Percentiles rank a stretch among this genome's conserved stretches.
These are phyloP conservation scores for Ustilago bromivora DNA, from an alignment of 1,284 basidiomycete genomes.

Conservation along the genomic window DNA sequence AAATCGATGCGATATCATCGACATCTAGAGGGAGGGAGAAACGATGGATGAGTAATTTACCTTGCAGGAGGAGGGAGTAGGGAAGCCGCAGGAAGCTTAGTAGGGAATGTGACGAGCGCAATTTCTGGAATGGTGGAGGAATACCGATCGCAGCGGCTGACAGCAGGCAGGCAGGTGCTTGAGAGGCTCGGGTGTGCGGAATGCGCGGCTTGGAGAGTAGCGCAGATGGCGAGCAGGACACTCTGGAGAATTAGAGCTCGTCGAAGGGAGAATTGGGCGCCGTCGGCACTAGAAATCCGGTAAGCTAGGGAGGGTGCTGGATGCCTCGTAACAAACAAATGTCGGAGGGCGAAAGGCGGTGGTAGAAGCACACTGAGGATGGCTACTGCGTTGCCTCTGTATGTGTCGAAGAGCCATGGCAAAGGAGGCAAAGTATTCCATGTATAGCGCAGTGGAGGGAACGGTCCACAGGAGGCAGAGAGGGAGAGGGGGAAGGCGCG, in stretches of 20 bases:
- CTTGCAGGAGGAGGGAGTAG: constrained; percentile 19
- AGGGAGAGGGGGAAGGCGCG: neutral
- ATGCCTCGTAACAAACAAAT: constrained; percentile 44
- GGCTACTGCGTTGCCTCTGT: constrained; percentile 10
- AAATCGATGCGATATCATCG: constrained; percentile 8
- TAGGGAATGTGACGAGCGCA: constrained; percentile 43
- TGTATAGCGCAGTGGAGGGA: constrained; percentile 4
- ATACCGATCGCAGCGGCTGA: constrained; percentile 39
- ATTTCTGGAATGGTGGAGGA: constrained; percentile 36
- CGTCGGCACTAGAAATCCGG: neutral
- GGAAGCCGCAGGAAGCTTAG: constrained; percentile 22
- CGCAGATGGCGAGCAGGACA: constrained; percentile 15
- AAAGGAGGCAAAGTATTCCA: constrained; percentile 1
- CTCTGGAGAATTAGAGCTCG: constrained; percentile 39
- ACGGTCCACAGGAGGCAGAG: neutral
- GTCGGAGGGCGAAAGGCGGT: constrained; percentile 13
- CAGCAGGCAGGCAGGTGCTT: constrained; percentile 30
- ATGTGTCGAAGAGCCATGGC: constrained; percentile 1
- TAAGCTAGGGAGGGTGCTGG: neutral
- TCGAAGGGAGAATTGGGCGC: neutral
- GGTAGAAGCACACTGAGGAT: constrained; percentile 8
- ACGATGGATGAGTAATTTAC: constrained; percentile 17
- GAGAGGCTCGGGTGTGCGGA: constrained; percentile 31
- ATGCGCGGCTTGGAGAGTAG: constrained; percentile 26
- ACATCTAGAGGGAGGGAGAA: neutral